These are phyloP conservation scores for Grammothele lineata DNA, from an alignment of 768 basidiomycete genomes.

Conservation along the genomic window DNA sequence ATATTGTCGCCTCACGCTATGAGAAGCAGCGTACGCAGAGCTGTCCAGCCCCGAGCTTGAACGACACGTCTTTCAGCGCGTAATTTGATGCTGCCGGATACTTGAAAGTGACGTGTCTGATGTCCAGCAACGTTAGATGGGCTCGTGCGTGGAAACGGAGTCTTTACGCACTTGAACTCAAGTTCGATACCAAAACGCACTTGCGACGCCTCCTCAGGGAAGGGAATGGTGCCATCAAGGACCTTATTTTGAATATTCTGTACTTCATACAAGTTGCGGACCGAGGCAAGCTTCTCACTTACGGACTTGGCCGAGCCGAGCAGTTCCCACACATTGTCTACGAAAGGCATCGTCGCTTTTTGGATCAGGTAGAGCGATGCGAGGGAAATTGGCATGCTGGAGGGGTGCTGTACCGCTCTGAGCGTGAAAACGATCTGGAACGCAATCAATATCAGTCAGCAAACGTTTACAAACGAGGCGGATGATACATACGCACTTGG, in stretches of 20 bases:
- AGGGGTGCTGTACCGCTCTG: constrained; percentile 14
- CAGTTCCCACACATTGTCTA: constrained; percentile 4
- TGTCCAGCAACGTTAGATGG: constrained; percentile 5
- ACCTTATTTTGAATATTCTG: constrained; percentile 4
- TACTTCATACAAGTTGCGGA: background rate
- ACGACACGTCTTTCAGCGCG: constrained; percentile 61
- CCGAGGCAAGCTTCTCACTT: background rate
- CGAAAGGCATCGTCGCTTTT: constrained; percentile 19
- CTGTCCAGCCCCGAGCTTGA: constrained; percentile 64
- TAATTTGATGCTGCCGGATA: constrained; percentile 52
- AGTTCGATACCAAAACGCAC: constrained; percentile 46
- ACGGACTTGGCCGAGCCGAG: background rate
- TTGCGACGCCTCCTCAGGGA: constrained; percentile 10
- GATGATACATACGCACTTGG: too few species aligned
- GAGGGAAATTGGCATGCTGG: constrained; percentile 16
- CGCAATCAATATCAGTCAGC: constrained; percentile 30
- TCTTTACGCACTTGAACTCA: constrained; percentile 47
- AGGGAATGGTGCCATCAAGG: constrained; percentile 4
- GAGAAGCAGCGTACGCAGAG: constrained; percentile 47
- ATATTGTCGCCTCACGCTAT: background rate
- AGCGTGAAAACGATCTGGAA: constrained; percentile 43
- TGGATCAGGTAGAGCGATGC: constrained; percentile 26
- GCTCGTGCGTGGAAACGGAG: too few species aligned
- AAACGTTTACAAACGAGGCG: background rate
- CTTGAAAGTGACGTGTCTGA: constrained; percentile 66